Percentiles rank a stretch among this genome's conserved stretches.
Conservation (phyloP, 2,329 filamentous ascomycete species). For the Nemania serpens region DNA sequence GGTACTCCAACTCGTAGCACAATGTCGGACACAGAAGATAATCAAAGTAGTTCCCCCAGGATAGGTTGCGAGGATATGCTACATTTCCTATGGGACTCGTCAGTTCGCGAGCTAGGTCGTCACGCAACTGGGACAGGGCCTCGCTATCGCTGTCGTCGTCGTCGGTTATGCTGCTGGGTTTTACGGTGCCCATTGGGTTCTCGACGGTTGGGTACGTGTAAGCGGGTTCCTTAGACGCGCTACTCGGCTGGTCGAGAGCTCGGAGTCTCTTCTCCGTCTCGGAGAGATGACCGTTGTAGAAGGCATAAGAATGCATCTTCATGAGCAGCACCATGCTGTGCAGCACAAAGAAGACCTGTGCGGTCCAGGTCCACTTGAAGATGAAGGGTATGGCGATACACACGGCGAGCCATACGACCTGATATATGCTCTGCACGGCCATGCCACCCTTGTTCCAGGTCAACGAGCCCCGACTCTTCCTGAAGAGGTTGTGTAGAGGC, state of each 20-base stretch:
- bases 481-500: slow-evolving; percentile 72
- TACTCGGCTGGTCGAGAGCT: slow-evolving; percentile 77
- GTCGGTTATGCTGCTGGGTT: slow-evolving; percentile 37
- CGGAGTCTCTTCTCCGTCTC: slow-evolving; percentile 82
- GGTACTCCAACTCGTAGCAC: slow-evolving; percentile 97
- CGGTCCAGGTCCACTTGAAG: slow-evolving; percentile 93
- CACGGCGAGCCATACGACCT: slow-evolving; percentile 75
- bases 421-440: slow-evolving; percentile 80
- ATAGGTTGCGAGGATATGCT: slow-evolving; percentile 89
- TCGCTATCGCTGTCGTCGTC: slow-evolving; percentile 53
- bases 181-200: slow-evolving; percentile 50
- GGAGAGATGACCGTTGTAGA: slow-evolving; percentile 95
- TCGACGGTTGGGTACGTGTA: slow-evolving; percentile 75
- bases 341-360: slow-evolving; percentile 91
- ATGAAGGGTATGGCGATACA: slow-evolving; percentile 88
- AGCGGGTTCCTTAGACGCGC: slow-evolving; percentile 68
- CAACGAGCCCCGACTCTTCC: slow-evolving; percentile 58
- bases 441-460: slow-evolving; percentile 81
- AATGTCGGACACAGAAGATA: slow-evolving; percentile 91
- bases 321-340: slow-evolving; percentile 92
- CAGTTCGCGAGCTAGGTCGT: slow-evolving; percentile 87
- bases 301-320: slow-evolving; percentile 99
- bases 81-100: slow-evolving; percentile 88
- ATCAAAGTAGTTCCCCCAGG: slow-evolving; percentile 79
- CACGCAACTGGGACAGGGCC: slow-evolving; percentile 70